These are phyloP conservation scores for Coniochaeta sp. DNA, from an alignment of 2,329 filamentous ascomycete species.

Conservation along the genomic window DNA sequence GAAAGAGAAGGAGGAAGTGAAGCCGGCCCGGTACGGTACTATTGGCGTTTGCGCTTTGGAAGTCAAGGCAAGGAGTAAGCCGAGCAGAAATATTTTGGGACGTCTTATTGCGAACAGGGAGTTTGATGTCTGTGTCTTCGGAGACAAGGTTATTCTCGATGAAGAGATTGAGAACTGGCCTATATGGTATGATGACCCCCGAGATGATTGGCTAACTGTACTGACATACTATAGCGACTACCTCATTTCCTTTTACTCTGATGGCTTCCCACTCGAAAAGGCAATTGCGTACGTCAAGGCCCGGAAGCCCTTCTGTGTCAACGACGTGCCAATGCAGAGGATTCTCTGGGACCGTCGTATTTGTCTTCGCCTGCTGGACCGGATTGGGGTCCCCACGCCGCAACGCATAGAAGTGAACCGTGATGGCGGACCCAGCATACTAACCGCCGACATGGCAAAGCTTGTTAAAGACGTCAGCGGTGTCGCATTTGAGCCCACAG, in stretches of 20 bases:
- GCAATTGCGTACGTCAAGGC: conserved; percentile 92
- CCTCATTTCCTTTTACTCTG: conserved; percentile 95
- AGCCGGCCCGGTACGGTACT: conserved; percentile 54
- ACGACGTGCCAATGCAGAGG: conserved; percentile 95
- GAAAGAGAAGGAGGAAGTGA: conserved; percentile 56
- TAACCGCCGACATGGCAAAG: conserved; percentile 72
- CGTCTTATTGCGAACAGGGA: conserved; percentile 83
- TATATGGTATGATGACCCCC: conserved; percentile 60
- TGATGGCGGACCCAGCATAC: conserved; percentile 77
- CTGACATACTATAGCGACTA: conserved; percentile 57
- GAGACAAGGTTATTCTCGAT: conserved; percentile 96
- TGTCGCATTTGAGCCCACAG: conserved; percentile 63
- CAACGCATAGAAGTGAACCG: conserved; percentile 84
- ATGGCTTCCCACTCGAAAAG: conserved; percentile 94
- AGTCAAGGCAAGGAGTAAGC: conserved; percentile 93
- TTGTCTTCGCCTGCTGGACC: conserved; percentile 81
- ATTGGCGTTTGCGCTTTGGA: conserved; percentile 96
- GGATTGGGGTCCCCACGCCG: conserved; percentile 83
- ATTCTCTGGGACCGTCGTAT: conserved; percentile 92
- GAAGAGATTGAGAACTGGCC: conserved; percentile 97
- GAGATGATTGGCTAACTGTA: too few relatives aligned
- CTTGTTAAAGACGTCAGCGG: conserved; percentile 77
- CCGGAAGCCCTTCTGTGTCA: conserved; percentile 93
- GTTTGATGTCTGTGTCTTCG: conserved; percentile 96
- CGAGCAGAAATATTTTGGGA: conserved; percentile 92